These are phyloP conservation scores for Cicer judaicum DNA, from an alignment of 306 rosid species.

Conservation along the genomic window DNA sequence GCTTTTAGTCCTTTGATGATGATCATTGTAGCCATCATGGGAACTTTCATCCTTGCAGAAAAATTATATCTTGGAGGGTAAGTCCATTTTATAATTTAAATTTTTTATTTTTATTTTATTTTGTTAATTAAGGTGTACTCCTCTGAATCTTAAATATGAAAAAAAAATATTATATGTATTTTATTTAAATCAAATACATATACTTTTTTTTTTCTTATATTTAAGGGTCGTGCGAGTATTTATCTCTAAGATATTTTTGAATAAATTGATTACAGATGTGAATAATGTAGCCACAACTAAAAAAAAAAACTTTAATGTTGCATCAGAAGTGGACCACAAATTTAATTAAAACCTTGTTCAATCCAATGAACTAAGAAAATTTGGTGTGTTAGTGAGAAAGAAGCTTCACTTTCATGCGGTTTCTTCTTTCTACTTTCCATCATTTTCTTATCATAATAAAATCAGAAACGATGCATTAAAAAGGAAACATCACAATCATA, in stretches of 20 bases:
- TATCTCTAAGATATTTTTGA: neutral
- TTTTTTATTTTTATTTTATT: neutral
- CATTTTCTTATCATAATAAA: slow-evolving; percentile 41
- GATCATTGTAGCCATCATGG: slow-evolving; percentile 89
- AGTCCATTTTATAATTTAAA: neutral
- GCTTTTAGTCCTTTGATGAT: slow-evolving; percentile 96
- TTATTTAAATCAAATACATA: too few relatives aligned
- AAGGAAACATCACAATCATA: slow-evolving; percentile 36
- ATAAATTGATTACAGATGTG: neutral
- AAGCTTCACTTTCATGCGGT: slow-evolving; percentile 26
- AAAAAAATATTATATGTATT: too few relatives aligned
- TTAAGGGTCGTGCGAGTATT: too few relatives aligned
- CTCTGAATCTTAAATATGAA: too few relatives aligned
- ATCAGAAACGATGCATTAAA: neutral
- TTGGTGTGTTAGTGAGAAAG: slow-evolving; percentile 14
- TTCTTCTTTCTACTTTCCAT: slow-evolving; percentile 19
- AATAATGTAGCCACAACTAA: slow-evolving; percentile 3
- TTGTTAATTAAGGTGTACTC: neutral
- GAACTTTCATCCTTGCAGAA: slow-evolving; percentile 84
- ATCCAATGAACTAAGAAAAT: neutral
- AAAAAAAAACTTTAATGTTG: slow-evolving; percentile 16
- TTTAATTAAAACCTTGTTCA: neutral
- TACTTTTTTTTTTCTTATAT: too few relatives aligned
- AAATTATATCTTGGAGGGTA: slow-evolving; percentile 87
- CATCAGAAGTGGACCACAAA: slow-evolving; percentile 30